Percentiles rank a stretch among this genome's conserved stretches.
These are phyloP conservation scores for Filobasidium floriforme DNA, from an alignment of 768 basidiomycete species.

Conservation along the genomic window DNA sequence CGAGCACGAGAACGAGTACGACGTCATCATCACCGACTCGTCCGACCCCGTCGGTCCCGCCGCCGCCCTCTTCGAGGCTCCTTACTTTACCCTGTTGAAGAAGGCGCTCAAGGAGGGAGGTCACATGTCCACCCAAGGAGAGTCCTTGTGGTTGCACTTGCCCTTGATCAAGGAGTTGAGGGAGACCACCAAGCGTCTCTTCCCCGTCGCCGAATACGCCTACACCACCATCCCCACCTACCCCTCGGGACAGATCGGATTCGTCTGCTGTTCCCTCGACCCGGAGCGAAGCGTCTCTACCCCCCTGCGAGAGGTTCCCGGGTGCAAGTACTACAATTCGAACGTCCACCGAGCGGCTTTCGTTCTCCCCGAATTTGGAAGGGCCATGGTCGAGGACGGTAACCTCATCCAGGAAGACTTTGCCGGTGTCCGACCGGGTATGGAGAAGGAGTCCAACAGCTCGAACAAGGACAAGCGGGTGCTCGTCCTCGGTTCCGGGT, in stretches of 20 bases:
- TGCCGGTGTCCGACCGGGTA: slow-evolving; percentile 34
- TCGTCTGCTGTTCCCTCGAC: slow-evolving; percentile 79
- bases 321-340: slow-evolving; percentile 77
- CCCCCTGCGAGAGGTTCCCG: slow-evolving; percentile 63
- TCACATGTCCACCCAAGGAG: slow-evolving; percentile 89
- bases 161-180: slow-evolving; percentile 71
- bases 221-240: slow-evolving; percentile 97
- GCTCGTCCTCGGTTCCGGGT: slow-evolving; percentile 86
- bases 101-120: slow-evolving; percentile 83
- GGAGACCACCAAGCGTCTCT: slow-evolving; percentile 61
- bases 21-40: slow-evolving; percentile 97
- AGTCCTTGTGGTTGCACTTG: slow-evolving; percentile 91
- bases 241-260: slow-evolving; percentile 96
- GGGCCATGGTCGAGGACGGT: slow-evolving; percentile 63
- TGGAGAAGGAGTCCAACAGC: slow-evolving; percentile 10
- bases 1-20: slow-evolving; percentile 77
- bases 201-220: slow-evolving; percentile 78
- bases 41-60: slow-evolving; percentile 97
- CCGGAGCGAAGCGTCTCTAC: slow-evolving; percentile 58
- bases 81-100: slow-evolving; percentile 90
- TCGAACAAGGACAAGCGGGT: slow-evolving; percentile 52
- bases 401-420: slow-evolving; percentile 51
- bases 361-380: slow-evolving; percentile 84
- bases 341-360: slow-evolving; percentile 75
- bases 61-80: slow-evolving; percentile 85